A percentile compares a stretch with the other conserved stretches of the same genome.
phyloP scores from a whole-genome alignment of 2,329 filamentous ascomycete genomes.

The Apiospora koreana region DNA sequence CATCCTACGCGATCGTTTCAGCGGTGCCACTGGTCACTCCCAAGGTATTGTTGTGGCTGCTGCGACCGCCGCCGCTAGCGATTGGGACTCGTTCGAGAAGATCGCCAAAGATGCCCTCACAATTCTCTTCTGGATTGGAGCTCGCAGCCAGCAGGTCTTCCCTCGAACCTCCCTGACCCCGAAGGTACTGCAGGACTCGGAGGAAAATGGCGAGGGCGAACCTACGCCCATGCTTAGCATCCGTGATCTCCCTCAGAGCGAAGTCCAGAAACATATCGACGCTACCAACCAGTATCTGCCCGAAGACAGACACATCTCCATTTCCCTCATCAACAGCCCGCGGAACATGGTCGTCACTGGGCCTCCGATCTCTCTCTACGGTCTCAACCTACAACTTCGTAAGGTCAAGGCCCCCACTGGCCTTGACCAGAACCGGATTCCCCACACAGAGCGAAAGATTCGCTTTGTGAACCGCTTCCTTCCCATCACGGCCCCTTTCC shows the following conservation, averaged over 20 bases:
- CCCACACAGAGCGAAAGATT: slow-evolving; percentile 92
- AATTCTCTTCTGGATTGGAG: slow-evolving; percentile 97
- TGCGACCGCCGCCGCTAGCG: slow-evolving; percentile 84
- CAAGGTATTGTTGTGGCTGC: slow-evolving; percentile 95
- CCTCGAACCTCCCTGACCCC: slow-evolving; percentile 92
- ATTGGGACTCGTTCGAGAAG: slow-evolving; percentile 89
- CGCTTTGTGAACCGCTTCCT: slow-evolving; percentile 97
- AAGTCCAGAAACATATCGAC: slow-evolving; percentile 95
- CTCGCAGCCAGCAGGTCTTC: slow-evolving; percentile 95
- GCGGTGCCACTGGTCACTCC: slow-evolving; percentile 92
- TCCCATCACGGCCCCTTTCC: slow-evolving; percentile 96
- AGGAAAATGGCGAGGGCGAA: slow-evolving; percentile 90
- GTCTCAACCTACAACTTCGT: slow-evolving; percentile 89
- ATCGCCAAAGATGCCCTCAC: slow-evolving; percentile 79
- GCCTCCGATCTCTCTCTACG: slow-evolving; percentile 92
- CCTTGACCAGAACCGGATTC: slow-evolving; percentile 90
- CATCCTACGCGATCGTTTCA: slow-evolving; percentile 79
- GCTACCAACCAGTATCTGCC: slow-evolving; percentile 96
- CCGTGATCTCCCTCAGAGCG: slow-evolving; percentile 81
- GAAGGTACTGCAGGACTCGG: slow-evolving; percentile 85
- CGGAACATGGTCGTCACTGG: slow-evolving; percentile 97
- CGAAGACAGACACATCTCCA: slow-evolving; percentile 86
- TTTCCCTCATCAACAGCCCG: slow-evolving; percentile 95
- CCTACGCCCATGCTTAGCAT: slow-evolving; percentile 99
- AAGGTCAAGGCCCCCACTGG: slow-evolving; percentile 99